These are phyloP conservation scores for Elasticomyces elasticus DNA, from an alignment of 495 filamentous ascomycete species.

Conservation along the genomic window DNA sequence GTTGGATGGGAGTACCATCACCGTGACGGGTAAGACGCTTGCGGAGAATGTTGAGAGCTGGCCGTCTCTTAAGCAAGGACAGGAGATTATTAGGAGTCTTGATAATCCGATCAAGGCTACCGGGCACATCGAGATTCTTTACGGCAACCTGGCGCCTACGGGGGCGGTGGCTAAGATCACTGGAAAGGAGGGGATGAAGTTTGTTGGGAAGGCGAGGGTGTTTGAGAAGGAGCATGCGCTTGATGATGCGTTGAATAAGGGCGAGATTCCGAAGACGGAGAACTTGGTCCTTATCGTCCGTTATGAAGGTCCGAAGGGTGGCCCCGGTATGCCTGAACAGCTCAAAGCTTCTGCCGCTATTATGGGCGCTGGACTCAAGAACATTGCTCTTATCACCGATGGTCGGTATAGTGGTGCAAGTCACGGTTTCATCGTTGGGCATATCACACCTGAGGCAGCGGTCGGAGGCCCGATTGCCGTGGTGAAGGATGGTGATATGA, in stretches of 20 bases:
- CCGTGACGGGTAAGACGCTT: slow-evolving; percentile 86
- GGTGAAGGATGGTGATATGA: slow-evolving; percentile 67
- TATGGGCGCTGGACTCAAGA: slow-evolving; percentile 82
- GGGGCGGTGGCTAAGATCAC: slow-evolving; percentile 98
- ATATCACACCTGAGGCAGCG: slow-evolving; percentile 86
- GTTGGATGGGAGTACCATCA: slow-evolving; percentile 73
- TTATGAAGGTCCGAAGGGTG: slow-evolving; percentile 92
- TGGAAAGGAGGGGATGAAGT: slow-evolving; percentile 79
- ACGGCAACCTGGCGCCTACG: slow-evolving; percentile 81
- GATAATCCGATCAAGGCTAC: slow-evolving; percentile 76
- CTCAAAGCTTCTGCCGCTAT: slow-evolving; percentile 79
- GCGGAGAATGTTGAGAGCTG: slow-evolving; percentile 76
- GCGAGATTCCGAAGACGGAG: slow-evolving; percentile 61
- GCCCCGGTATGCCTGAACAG: slow-evolving; percentile 98
- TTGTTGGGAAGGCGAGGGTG: slow-evolving; percentile 75
- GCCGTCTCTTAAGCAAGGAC: slow-evolving; percentile 69
- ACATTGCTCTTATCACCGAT: slow-evolving; percentile 88
- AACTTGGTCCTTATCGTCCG: slow-evolving; percentile 90
- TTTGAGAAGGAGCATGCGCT: slow-evolving; percentile 83
- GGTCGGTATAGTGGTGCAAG: slow-evolving; percentile 83
- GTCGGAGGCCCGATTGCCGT: slow-evolving; percentile 75
- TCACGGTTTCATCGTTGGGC: slow-evolving; percentile 93
- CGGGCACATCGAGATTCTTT: slow-evolving; percentile 83
- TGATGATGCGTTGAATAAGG: slow-evolving; percentile 60
- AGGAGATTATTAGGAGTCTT: slow-evolving; percentile 76